Evolutionary conservation across 352 stramenopile species (phyloP), one percentile per base, ranked within the genome.

Genomic region (Phytophthora sp.): DNA sequence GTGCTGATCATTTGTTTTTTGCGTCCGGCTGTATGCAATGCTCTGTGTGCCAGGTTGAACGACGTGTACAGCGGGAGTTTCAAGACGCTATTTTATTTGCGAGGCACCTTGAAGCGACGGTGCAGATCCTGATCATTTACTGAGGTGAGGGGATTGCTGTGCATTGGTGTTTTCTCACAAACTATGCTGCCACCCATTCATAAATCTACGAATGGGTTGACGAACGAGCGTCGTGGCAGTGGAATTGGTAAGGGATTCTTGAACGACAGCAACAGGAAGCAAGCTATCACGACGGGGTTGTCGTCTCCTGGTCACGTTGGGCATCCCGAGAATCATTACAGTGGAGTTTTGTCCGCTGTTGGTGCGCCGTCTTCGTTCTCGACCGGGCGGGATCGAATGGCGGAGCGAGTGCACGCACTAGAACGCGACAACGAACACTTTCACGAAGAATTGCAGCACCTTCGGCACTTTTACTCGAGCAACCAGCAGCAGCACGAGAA

Each of bases 361-460:
- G 42, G 26, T 38, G 13, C 30, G 27, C 35, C 51, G 16, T 55
- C 50, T 41, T 54, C 38, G 26, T 53, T 59, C 16, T 12, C 53
- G 30, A 11, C 41, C 7, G 57, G 26, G 20, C 16, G 33, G 9
- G 61, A 65, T 52, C 44, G 35, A 26, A 53, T 74, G 49, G 21
- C 60, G 35, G 66, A 63, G 29, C 60, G 66, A 5, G 54, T 93
- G 16, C 38, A 76, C 16, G 30, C 57, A 15, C 64, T 93, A 11
- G 85, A 93, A 68, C 66, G 73, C 3, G 82, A 93, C 44, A 89
- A 90, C 51, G 70, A 84, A 26, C 57, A 55, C 30, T 79, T 90
- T 26, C 82, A 81, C 2, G 64, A 78, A 26, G 82, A 93, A 38
- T 12, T 93, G 8, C 45, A 73, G 30, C 81, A 89, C 35, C 54